Evolutionary conservation across 495 filamentous ascomycete genomes (phyloP).

Genomic region (Xylaria palmicola): DNA sequence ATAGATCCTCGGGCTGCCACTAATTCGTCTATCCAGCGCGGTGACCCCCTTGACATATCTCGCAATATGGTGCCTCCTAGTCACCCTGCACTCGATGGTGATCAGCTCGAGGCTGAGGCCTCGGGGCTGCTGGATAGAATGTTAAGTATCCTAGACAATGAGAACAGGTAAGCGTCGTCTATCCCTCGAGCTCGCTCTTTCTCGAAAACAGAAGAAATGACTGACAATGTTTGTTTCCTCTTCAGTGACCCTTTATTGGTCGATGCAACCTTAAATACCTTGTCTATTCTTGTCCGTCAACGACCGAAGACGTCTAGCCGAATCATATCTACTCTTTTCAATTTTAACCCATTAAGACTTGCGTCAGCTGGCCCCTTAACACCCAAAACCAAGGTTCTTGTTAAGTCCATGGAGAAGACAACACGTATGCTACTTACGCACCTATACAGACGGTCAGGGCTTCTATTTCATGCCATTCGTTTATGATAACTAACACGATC

Average conservation of each 20-base stretch:
- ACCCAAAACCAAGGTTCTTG: constrained; percentile 70
- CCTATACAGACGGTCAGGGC: constrained; percentile 66
- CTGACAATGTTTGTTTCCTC: constrained; percentile 16
- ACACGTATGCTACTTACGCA: constrained; percentile 78
- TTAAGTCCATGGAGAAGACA: constrained; percentile 93
- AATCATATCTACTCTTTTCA: constrained; percentile 79
- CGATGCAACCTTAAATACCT: constrained; percentile 86
- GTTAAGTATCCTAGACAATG: constrained; percentile 82
- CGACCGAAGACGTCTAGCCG: constrained; percentile 79
- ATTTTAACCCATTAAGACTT: constrained; percentile 79
- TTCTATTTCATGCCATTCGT: background rate
- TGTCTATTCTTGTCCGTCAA: constrained; percentile 75
- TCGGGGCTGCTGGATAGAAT: constrained; percentile 87
- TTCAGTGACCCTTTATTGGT: constrained; percentile 82
- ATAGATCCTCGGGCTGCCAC: constrained; percentile 21
- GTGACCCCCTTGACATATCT: constrained; percentile 84
- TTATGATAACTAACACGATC: constrained; percentile 22
- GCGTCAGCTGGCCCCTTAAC: constrained; percentile 75
- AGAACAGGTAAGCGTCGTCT: constrained; percentile 61
- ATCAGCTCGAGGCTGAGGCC: constrained; percentile 85
- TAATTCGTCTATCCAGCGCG: constrained; percentile 55
- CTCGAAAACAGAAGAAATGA: background rate
- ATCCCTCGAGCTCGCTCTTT: background rate
- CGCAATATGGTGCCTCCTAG: constrained; percentile 79
- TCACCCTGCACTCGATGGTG: constrained; percentile 72